A percentile compares a stretch with the other conserved stretches of the same genome.
Evolutionary conservation across 169 alveolate species (phyloP).

Genomic region (Cyclospora cayetanensis): DNA sequence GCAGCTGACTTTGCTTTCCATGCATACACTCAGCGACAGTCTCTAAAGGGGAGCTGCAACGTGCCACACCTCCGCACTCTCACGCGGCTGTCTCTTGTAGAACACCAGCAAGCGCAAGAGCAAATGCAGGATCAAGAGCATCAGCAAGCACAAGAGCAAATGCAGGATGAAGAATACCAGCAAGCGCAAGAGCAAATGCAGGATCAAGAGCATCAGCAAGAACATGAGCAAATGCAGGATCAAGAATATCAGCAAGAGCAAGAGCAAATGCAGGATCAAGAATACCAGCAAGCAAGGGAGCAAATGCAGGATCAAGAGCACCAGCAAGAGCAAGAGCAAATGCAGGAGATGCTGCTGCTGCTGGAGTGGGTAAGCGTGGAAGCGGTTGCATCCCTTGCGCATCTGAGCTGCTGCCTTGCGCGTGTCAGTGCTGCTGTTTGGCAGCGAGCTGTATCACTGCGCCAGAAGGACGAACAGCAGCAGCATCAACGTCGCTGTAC

Average conservation of each 20-base stretch:
- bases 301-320: background rate
- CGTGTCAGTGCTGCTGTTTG: slow-evolving; percentile 56
- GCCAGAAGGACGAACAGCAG: slow-evolving; percentile 53
- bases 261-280: background rate
- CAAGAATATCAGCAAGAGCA: background rate
- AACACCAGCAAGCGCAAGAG: no score
- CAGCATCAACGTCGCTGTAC: slow-evolving; percentile 65
- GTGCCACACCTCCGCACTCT: no score
- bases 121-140: no score
- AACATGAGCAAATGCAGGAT: background rate
- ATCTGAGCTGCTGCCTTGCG: slow-evolving; percentile 35
- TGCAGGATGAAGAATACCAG: no score
- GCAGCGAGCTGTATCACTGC: slow-evolving; percentile 57
- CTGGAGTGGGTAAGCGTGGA: slow-evolving; percentile 46
- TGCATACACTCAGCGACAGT: background rate
- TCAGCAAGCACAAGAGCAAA: no score
- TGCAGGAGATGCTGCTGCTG: slow-evolving; percentile 38
- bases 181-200: no score
- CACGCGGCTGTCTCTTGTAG: no score
- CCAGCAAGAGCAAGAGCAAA: slow-evolving; percentile 14
- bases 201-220: slow-evolving; percentile 55
- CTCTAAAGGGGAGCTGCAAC: no score
- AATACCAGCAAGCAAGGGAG: background rate
- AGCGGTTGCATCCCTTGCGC: slow-evolving; percentile 28
- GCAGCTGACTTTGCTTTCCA: slow-evolving; percentile 20